Conservation (phyloP, 768 basidiomycete species). For the Psilocybe cyanescens region DNA sequence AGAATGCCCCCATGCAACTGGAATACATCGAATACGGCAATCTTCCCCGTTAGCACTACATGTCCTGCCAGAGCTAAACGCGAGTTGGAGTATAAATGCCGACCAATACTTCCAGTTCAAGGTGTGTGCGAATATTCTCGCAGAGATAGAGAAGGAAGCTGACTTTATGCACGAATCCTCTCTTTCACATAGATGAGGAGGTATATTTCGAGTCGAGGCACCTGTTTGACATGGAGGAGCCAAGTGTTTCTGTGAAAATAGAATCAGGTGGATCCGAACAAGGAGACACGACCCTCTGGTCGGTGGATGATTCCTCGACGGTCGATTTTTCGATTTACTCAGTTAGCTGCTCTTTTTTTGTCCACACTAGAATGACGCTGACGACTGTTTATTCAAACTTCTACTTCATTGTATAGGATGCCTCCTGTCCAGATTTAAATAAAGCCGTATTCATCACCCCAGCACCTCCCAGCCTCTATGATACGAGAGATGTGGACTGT, state of each 20-base stretch:
- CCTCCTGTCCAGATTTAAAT: conserved; percentile 15
- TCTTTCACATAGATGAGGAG: too few relatives aligned
- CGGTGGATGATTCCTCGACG: not conserved
- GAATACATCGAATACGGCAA: not conserved
- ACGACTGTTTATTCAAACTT: too few relatives aligned
- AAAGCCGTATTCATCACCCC: conserved; percentile 18
- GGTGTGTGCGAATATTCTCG: not conserved
- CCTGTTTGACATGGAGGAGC: not conserved
- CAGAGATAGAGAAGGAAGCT: not conserved
- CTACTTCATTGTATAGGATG: conserved; percentile 1
- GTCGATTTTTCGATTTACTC: conserved; percentile 11
- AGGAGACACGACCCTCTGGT: conserved; percentile 7
- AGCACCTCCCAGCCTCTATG: not conserved
- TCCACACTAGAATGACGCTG: not conserved
- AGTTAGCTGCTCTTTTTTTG: not conserved
- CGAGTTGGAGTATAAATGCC: not conserved
- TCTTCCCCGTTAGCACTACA: not conserved
- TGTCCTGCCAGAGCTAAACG: not conserved
- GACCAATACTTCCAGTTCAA: not conserved
- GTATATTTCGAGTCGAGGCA: not conserved
- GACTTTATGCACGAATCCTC: not conserved
- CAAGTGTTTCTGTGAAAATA: not conserved
- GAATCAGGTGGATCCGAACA: not conserved
- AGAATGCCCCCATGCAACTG: conserved; percentile 16
- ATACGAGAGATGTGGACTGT: not conserved